A percentile compares a stretch with the other conserved stretches of the same genome.
These are phyloP conservation scores for Peronospora destructor DNA, from an alignment of 352 stramenopile species.

Conservation along the genomic window DNA sequence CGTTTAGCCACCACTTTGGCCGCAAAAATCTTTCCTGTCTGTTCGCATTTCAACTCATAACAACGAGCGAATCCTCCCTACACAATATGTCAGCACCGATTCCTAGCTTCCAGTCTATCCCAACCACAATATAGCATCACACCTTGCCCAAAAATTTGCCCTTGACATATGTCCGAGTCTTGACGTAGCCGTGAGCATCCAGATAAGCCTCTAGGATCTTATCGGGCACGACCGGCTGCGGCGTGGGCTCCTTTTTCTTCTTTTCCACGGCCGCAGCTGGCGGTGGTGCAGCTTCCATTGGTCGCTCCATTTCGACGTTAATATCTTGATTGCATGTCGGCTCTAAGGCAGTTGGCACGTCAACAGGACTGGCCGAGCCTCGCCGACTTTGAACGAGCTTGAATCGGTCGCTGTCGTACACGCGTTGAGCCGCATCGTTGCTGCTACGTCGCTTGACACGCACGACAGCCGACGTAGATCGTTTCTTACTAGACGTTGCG, in stretches of 20 bases:
- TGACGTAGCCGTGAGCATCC: slow-evolving; percentile 45
- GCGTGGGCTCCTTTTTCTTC: slow-evolving; percentile 34
- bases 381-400: slow-evolving; percentile 33
- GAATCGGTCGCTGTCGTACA: slow-evolving; percentile 32
- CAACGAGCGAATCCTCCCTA: slow-evolving; percentile 96
- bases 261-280: slow-evolving; percentile 8
- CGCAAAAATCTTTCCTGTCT: slow-evolving; percentile 90
- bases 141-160: slow-evolving; percentile 93
- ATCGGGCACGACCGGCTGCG: slow-evolving; percentile 40
- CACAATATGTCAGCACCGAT: slow-evolving; percentile 4
- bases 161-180: slow-evolving; percentile 81
- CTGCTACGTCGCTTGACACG: slow-evolving; percentile 17
- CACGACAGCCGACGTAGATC: not conserved
- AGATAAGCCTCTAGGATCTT: slow-evolving; percentile 64
- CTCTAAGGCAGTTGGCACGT: not conserved
- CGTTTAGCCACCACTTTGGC: slow-evolving; percentile 97
- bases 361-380: slow-evolving; percentile 9
- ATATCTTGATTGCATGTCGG: slow-evolving; percentile 9
- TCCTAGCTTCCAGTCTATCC: not conserved
- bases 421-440: slow-evolving; percentile 13
- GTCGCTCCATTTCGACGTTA: slow-evolving; percentile 15
- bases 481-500: slow-evolving; percentile 4
- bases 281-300: not conserved
- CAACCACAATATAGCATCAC: not conserved
- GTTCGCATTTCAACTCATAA: slow-evolving; percentile 92